Base-by-base conservation (phyloP, 1,284 basidiomycete species). In the Melanopsichium pennsylvanicum region DNA sequence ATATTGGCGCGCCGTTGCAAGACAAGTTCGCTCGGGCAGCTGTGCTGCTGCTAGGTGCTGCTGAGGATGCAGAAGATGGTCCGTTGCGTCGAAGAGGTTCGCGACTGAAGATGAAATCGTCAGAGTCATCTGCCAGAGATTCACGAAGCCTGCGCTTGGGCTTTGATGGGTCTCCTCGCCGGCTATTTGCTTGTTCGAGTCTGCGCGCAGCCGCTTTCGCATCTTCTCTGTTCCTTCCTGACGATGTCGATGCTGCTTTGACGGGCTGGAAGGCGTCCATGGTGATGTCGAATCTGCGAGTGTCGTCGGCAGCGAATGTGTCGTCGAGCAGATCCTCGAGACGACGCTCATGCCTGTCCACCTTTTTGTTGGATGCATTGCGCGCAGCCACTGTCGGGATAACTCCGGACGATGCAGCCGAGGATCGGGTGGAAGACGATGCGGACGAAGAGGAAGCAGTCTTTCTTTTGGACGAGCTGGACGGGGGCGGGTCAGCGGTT, bases 31-130 rank as follows among this genome's bases (percentile, higher is more conserved):
- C 23, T 2, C 45, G 39, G 19, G 39, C 35, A 10, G 46, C 29
- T 22, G 42, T 21, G 45, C 38, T 43, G 49, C 42, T 34, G 42
- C 25, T 26, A 12, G 37, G 37, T 0, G 27, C 26, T 7, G 35
- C n/a, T 48, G 13, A 7, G 27, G 27, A 29, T 29, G 27, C 39
- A 15, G 54, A 13, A 12, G 56, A 16, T 5, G 50, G 42, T 15
- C 34, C 54, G 12, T 52, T 50, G 21, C 44, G 40, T 18, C 43
- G 42, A 22, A 31, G 36, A 12, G 64, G 43, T 27, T 61, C 70
- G 29, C 66, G 60, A 25, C 48, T 69, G 29, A 72, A 72, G 49
- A 72, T 31, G 36, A 72, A 72, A 44, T 64, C 70, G 26, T 61
- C 70, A n/a, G 66, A 56, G 16, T 62, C 66, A 11, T 69, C 66